Evolutionary conservation across 148 eudicot genomes (phyloP).

Genomic region (Rhododendron ovatum): DNA sequence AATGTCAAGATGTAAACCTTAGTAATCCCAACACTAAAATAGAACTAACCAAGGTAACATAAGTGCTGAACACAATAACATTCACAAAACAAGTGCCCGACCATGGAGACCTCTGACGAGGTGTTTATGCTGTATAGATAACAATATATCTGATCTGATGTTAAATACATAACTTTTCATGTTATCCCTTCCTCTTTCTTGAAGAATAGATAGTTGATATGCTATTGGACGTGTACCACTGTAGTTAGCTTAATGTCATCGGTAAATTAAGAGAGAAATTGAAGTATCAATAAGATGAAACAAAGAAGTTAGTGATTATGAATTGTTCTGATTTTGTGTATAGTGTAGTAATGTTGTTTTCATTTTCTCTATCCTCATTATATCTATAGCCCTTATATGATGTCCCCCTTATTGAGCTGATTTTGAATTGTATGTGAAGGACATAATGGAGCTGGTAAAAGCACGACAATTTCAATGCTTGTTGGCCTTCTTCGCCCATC

Average conservation of each 20-base stretch:
- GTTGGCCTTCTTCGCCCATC: conserved; percentile 93
- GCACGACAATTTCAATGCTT: conserved; percentile 98
- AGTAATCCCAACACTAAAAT: neutral
- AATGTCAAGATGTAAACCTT: neutral
- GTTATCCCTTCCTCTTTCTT: neutral
- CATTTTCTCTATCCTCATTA: neutral
- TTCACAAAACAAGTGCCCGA: neutral
- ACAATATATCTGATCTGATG: neutral
- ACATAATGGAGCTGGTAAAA: conserved; percentile 99
- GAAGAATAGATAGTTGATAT: neutral
- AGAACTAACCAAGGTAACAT: neutral
- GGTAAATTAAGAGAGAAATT: neutral
- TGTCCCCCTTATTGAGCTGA: conserved; percentile 2
- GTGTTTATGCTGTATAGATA: neutral
- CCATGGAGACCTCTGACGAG: neutral
- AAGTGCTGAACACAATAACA: neutral
- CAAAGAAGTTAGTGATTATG: neutral
- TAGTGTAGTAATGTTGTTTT: neutral
- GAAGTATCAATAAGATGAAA: neutral
- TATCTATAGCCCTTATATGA: neutral
- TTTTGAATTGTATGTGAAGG: conserved; percentile 40
- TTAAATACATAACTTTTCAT: neutral
- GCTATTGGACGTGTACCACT: neutral
- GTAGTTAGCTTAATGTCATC: neutral
- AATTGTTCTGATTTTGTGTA: neutral